Evolutionary conservation across 805 yeast genomes (phyloP).

Genomic region (Starmera pachycereana): DNA sequence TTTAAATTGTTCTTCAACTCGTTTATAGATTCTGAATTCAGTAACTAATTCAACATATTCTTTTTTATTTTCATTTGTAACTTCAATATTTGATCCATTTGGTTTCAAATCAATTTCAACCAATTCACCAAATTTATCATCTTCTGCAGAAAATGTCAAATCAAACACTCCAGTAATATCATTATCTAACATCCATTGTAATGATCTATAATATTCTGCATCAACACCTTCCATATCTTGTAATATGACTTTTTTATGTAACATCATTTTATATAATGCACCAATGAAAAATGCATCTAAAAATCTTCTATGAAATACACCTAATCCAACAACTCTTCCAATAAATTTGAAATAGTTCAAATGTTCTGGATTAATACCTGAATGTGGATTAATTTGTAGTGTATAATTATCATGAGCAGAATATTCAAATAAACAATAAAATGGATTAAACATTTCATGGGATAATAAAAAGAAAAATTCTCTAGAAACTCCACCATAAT

Average conservation of each 20-base stretch:
- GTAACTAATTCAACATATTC: constrained; percentile 92
- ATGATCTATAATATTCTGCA: constrained; percentile 88
- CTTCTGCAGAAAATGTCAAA: constrained; percentile 80
- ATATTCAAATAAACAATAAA: constrained; percentile 93
- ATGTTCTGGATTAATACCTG: constrained; percentile 96
- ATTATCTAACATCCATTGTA: constrained; percentile 93
- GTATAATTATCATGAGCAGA: constrained; percentile 98
- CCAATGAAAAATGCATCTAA: constrained; percentile 97
- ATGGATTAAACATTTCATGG: constrained; percentile 98
- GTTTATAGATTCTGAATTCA: constrained; percentile 89
- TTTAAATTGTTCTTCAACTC: constrained; percentile 92
- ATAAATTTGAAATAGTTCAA: constrained; percentile 95
- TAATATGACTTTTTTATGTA: constrained; percentile 85
- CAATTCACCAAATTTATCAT: constrained; percentile 91
- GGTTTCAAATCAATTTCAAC: constrained; percentile 85
- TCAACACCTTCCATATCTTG: constrained; percentile 99
- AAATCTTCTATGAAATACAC: constrained; percentile 97
- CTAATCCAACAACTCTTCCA: constrained; percentile 96
- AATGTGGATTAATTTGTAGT: constrained; percentile 93
- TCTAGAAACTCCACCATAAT: constrained; percentile 98
- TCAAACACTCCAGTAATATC: constrained; percentile 84
- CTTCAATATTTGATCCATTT: constrained; percentile 81
- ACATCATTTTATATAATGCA: constrained; percentile 95
- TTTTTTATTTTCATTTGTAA: constrained; percentile 87
- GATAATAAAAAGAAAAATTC: constrained; percentile 94